Conservation (phyloP, 2,329 filamentous ascomycete genomes). For the Ophioceras dolichostomum region DNA sequence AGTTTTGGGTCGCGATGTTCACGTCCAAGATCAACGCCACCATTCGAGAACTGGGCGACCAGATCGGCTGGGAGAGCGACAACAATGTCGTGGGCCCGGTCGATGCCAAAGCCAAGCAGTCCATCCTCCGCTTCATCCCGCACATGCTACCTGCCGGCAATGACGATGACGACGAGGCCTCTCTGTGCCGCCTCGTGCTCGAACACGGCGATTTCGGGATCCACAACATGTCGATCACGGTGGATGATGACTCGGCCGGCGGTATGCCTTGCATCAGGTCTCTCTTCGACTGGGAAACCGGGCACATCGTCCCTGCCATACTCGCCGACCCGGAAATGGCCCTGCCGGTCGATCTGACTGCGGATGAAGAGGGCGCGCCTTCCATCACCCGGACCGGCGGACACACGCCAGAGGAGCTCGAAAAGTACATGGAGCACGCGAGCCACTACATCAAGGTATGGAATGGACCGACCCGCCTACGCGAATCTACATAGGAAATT, state of each 20-base stretch:
- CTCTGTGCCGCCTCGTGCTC: slow-evolving; percentile 18
- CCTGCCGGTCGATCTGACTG: neutral
- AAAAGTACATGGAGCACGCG: slow-evolving; percentile 11
- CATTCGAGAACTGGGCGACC: slow-evolving; percentile 10
- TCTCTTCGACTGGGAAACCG: slow-evolving; percentile 18
- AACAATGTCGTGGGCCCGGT: slow-evolving; percentile 6
- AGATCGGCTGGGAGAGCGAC: slow-evolving; percentile 12
- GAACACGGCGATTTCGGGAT: slow-evolving; percentile 21
- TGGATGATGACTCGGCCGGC: slow-evolving; percentile 7
- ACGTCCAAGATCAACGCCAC: slow-evolving; percentile 15
- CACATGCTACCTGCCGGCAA: slow-evolving; percentile 8
- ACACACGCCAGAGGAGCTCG: slow-evolving; percentile 6
- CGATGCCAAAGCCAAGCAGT: slow-evolving; percentile 11
- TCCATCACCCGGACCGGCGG: slow-evolving; percentile 9
- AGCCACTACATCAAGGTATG: slow-evolving; percentile 14
- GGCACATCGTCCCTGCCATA: slow-evolving; percentile 16
- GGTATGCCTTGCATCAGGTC: slow-evolving; percentile 13
- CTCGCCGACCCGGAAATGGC: slow-evolving; percentile 6
- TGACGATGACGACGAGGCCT: slow-evolving; percentile 1
- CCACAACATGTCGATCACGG: slow-evolving; percentile 16
- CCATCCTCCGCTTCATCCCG: slow-evolving; percentile 14
- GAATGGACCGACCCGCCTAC: neutral
- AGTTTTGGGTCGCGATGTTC: slow-evolving; percentile 15
- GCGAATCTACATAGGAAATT: neutral
- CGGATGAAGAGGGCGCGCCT: neutral